phyloP scores from a whole-genome alignment of 352 stramenopile genomes.

The Plasmopara muralis region DNA sequence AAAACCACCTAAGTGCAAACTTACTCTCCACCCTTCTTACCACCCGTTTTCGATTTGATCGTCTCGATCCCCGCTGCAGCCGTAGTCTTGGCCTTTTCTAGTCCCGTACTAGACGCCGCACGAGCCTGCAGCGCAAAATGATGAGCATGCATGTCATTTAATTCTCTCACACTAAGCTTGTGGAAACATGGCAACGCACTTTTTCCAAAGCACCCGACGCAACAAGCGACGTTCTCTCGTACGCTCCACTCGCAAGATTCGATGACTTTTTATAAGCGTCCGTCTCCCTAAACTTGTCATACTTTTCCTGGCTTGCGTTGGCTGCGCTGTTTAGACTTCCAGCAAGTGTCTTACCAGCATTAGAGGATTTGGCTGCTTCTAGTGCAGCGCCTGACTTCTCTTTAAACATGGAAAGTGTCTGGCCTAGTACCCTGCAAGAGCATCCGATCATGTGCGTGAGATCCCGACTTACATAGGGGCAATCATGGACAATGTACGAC shows the following conservation, averaged over 20 bases:
- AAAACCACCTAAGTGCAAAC: constrained; percentile 3
- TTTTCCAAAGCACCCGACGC: constrained; percentile 66
- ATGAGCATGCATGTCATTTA: constrained; percentile 8
- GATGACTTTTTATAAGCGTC: constrained; percentile 83
- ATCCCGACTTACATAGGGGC: background rate
- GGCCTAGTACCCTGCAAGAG: constrained; percentile 46
- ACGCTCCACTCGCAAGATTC: constrained; percentile 43
- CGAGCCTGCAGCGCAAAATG: constrained; percentile 33
- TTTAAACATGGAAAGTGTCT: constrained; percentile 59
- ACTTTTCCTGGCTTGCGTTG: constrained; percentile 58
- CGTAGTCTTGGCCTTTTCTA: constrained; percentile 78
- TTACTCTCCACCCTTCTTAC: constrained; percentile 55
- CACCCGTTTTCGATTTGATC: constrained; percentile 68
- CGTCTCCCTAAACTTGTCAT: constrained; percentile 77
- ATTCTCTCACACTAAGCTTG: background rate
- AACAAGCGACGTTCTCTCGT: constrained; percentile 58
- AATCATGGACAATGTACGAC: constrained; percentile 5
- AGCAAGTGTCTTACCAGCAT: constrained; percentile 60
- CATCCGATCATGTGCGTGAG: background rate
- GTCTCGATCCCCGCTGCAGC: constrained; percentile 61
- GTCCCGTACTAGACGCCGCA: constrained; percentile 43
- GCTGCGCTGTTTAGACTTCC: constrained; percentile 58
- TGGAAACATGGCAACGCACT: constrained; percentile 19
- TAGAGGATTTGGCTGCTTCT: constrained; percentile 73
- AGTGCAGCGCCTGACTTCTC: constrained; percentile 67